phyloP scores from a whole-genome alignment of 768 basidiomycete species.

The Inosperma sp. region DNA sequence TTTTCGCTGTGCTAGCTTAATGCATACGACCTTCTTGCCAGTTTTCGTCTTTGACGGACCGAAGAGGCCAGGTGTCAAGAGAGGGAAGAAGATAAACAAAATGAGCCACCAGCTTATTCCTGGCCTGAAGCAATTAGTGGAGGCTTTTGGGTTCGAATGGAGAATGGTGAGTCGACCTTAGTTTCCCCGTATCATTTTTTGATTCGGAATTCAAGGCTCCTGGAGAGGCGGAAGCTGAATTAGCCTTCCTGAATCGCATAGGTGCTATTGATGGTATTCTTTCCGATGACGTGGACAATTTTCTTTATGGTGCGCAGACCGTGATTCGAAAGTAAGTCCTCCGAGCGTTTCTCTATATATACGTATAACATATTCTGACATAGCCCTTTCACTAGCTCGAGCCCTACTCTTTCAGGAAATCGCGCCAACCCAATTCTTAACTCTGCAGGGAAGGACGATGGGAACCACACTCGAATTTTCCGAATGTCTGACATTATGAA shows the following conservation, averaged over 20 bases:
- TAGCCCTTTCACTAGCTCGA: constrained; percentile 25
- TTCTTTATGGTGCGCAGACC: constrained; percentile 20
- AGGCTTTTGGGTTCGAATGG: constrained; percentile 53
- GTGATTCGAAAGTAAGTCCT: constrained; percentile 20
- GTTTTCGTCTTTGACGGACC: constrained; percentile 76
- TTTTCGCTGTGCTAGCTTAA: constrained; percentile 50
- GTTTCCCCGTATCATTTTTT: not conserved
- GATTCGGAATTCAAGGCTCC: constrained; percentile 13
- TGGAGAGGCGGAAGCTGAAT: constrained; percentile 23
- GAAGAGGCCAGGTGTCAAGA: constrained; percentile 59
- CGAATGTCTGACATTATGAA: constrained; percentile 43
- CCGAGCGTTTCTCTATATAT: not conserved
- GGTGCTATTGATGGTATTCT: constrained; percentile 20
- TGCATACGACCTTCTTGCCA: constrained; percentile 49
- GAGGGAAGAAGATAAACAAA: constrained; percentile 28
- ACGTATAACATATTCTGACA: constrained; percentile 37
- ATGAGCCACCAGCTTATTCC: constrained; percentile 29
- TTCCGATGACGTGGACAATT: constrained; percentile 22
- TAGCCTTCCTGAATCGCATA: constrained; percentile 19
- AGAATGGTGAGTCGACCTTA: constrained; percentile 41
- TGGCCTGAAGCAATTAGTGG: constrained; percentile 51
- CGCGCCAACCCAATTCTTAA: constrained; percentile 19
- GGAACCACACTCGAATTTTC: constrained; percentile 31
- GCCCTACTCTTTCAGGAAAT: constrained; percentile 51
- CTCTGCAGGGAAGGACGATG: constrained; percentile 15